Evolutionary conservation across 306 rosid species (phyloP), one percentile per base, ranked within the genome.

Genomic region (Medicago arabica): DNA sequence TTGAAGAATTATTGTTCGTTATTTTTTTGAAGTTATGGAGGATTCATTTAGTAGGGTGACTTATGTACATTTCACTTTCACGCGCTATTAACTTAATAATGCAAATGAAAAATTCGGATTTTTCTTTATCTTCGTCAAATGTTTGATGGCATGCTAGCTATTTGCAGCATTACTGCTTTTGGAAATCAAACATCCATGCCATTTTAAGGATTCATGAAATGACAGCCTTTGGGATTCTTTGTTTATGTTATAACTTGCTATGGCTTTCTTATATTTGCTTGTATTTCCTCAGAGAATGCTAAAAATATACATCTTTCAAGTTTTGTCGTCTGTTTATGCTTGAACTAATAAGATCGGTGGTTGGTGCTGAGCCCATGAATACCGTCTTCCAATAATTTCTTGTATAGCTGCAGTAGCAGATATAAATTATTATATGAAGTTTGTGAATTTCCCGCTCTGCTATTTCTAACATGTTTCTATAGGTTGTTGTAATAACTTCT

Each of bases 371-470:
- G 18, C 58, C 43, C 71, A 61, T 58, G 50, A 43, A 3, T 78
- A 18, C 18, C 36, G 36, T 61, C 11, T 74, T 62, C 18, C 43
- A 62, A 61, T 55, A 47, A 78, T 39, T 40, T 54, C 61, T 51
- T 60, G 70, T 59, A 51, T 47, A 78, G 39, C 80, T 74, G 57
- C 68, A 67, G 61, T 78, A 18, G 74, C 15, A 50, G 59, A 82
- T 78, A 21, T 21, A 57, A 55, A n/a, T 62, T 46, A 12, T 58
- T 23, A 55, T 44, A 64, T 76, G 16, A 8, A 71, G 53, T 54
- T 76, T 15, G 21, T 49, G 10, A 63, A 43, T n/a, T 63, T 76
- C 8, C 4, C 63, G 4, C 78, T 44, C 31, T 76, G 4, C 41
- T 71, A 15, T 75, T 57, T 83, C 55, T 43, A 40, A 67, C 34